Base-by-base conservation (phyloP, 768 basidiomycete genomes). In the Hirschioporus abietinus region DNA sequence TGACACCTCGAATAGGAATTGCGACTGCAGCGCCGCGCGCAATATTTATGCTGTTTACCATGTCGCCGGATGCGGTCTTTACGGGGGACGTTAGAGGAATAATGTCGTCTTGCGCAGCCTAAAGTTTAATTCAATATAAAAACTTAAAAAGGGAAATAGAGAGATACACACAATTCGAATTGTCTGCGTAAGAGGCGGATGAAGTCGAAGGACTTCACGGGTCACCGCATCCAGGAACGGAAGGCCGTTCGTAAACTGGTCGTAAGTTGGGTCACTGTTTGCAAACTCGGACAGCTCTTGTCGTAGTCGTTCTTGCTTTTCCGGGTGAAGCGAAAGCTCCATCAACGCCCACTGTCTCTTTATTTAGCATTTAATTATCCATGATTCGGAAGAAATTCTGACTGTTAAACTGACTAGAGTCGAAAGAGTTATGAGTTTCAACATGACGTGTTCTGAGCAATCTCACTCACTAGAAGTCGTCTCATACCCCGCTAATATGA, bases 401-500 rank as follows among this genome's bases (percentile, higher is more conserved):
- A 74, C 73, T 0, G 73, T 74, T 24, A 77, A 62, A 27, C 68
- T 73, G 36, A 74, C 76, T 73, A 26, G 23, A 34, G 27, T 42
- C 62, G 23, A 25, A 30, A 52, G 20, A 52, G 23, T 77, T 68
- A 67, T 78, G 78, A 24, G 74, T 67, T 20, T 52, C 15, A 18
- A 77, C 1, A n/a, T 74, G 72, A 20, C 75, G 74, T 63, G 77
- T 76, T 20, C 10, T 9, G 30, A 42, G 60, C 60, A 58, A 64
- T 10, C 17, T 17, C 30, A 60, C 75, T 61, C 67, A 77, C 79
- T 75, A 0, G 80, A 80, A 1, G 84, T 86, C 3, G 85, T 86
- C 73, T 86, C 85, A 64, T 86, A 86, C 36, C 84, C 87, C 17
- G 87, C 87, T 35, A 86, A 87, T 61, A 88, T 85, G 58, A 85